phyloP scores from a whole-genome alignment of 108 stramenopile genomes.

The Cylindrotheca closterium region DNA sequence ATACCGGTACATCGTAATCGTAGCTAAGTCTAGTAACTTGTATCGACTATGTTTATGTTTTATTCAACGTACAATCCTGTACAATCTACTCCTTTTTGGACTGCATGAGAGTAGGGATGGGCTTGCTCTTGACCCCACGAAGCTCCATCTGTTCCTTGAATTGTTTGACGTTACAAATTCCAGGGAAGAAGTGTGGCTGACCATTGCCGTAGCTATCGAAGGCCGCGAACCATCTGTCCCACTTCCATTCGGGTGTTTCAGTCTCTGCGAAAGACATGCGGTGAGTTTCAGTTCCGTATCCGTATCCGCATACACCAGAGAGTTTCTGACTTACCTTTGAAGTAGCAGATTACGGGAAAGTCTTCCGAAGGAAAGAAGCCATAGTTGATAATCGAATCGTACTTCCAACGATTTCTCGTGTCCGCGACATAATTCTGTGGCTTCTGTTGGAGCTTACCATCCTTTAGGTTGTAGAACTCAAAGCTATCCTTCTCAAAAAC shows the following conservation, averaged over 20 bases:
- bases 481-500: conserved; percentile 64
- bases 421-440: conserved; percentile 73
- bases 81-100: not conserved
- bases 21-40: too few species aligned
- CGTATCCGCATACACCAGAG: too few species aligned
- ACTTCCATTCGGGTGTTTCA: conserved; percentile 63
- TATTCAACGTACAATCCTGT: too few species aligned
- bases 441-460: conserved; percentile 36
- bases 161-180: conserved; percentile 62
- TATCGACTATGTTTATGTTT: too few species aligned
- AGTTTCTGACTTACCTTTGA: too few species aligned
- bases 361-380: conserved; percentile 73
- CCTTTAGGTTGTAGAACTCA: conserved; percentile 57
- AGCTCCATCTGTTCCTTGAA: conserved; percentile 71
- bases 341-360: conserved; percentile 79
- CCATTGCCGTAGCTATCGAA: conserved; percentile 54
- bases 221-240: conserved; percentile 58
- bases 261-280: too few species aligned
- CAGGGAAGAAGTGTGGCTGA: conserved; percentile 81
- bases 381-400: conserved; percentile 72
- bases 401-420: conserved; percentile 69
- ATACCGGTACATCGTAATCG: too few species aligned
- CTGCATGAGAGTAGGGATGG: conserved; percentile 42
- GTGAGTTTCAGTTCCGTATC: too few species aligned
- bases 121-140: conserved; percentile 58